Evolutionary conservation across 2,329 filamentous ascomycete species (phyloP).

Genomic region (Diatrype stigma): DNA sequence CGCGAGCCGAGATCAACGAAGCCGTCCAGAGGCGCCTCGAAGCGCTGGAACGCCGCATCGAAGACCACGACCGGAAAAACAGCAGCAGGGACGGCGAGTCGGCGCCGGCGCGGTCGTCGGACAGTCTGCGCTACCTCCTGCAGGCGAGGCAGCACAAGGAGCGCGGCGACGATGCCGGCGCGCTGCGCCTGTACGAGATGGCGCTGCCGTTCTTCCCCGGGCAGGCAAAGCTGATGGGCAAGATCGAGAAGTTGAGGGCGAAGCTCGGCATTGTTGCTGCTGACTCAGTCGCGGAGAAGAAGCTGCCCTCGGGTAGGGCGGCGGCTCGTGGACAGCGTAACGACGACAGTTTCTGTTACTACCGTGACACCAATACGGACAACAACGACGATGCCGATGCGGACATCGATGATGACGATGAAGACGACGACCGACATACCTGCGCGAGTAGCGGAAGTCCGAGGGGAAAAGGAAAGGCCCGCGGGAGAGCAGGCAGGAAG

Average conservation of each 20-base stretch:
- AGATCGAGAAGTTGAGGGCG: constrained; percentile 60
- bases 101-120: constrained; percentile 57
- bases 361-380: too few relatives aligned
- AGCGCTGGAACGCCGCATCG: constrained; percentile 80
- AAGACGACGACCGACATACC: constrained; percentile 22
- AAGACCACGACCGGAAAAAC: constrained; percentile 50
- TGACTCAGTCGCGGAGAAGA: constrained; percentile 9
- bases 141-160: constrained; percentile 90
- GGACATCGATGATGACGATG: constrained; percentile 27
- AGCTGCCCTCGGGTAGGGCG: background rate
- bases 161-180: constrained; percentile 70
- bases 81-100: constrained; percentile 59
- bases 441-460: constrained; percentile 24
- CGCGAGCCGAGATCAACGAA: constrained; percentile 59
- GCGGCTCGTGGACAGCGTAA: constrained; percentile 8
- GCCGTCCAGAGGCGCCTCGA: constrained; percentile 79
- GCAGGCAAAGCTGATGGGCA: constrained; percentile 70
- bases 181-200: constrained; percentile 80
- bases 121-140: constrained; percentile 81
- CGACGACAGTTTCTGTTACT: too few relatives aligned
- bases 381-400: background rate
- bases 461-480: constrained; percentile 26
- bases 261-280: constrained; percentile 35
- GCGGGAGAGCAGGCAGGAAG: constrained; percentile 2
- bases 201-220: constrained; percentile 82